phyloP scores from a whole-genome alignment of 2,329 filamentous ascomycete genomes.

The Verticillium klebahnii region DNA sequence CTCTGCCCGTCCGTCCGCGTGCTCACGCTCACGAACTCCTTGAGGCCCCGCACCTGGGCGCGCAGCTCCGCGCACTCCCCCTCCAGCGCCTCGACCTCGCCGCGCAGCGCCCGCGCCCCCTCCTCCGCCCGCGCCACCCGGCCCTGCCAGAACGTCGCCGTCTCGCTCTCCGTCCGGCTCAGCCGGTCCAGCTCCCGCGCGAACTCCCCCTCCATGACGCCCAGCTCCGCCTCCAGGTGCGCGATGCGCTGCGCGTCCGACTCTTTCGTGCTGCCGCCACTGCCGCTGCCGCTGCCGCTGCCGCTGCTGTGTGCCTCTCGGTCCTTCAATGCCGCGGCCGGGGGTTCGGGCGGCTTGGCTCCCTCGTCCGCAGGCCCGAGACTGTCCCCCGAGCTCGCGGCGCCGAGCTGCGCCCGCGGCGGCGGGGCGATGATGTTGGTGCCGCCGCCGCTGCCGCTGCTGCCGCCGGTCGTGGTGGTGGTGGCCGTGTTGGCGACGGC shows the following conservation, averaged over 20 bases:
- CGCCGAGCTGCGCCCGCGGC: slow-evolving; percentile 33
- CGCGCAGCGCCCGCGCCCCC: slow-evolving; percentile 40
- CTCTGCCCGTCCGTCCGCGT: slow-evolving; percentile 57
- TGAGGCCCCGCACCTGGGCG: slow-evolving; percentile 61
- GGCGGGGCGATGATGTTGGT: slow-evolving; percentile 32
- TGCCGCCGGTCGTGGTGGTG: slow-evolving; percentile 19
- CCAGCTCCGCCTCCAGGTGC: slow-evolving; percentile 47
- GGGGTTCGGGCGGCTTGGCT: not conserved
- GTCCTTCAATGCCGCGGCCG: slow-evolving; percentile 8
- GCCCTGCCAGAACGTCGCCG: slow-evolving; percentile 52
- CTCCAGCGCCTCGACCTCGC: slow-evolving; percentile 44
- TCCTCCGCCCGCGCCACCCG: slow-evolving; percentile 51
- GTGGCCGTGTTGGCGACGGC: slow-evolving; percentile 14
- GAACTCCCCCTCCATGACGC: slow-evolving; percentile 49
- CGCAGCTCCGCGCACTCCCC: slow-evolving; percentile 51
- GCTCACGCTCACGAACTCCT: slow-evolving; percentile 66
- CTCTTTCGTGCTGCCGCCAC: slow-evolving; percentile 17
- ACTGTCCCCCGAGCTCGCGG: slow-evolving; percentile 22
- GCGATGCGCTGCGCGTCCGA: slow-evolving; percentile 38
- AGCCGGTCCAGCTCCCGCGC: slow-evolving; percentile 47
- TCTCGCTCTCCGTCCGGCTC: slow-evolving; percentile 49
- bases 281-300: slow-evolving; percentile 14
- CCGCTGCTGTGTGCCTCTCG: slow-evolving; percentile 11
- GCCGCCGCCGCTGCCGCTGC: slow-evolving; percentile 14
- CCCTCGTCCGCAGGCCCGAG: slow-evolving; percentile 19